Conservation (phyloP, 2,329 filamentous ascomycete species). For the Escovopsis weberi region DNA sequence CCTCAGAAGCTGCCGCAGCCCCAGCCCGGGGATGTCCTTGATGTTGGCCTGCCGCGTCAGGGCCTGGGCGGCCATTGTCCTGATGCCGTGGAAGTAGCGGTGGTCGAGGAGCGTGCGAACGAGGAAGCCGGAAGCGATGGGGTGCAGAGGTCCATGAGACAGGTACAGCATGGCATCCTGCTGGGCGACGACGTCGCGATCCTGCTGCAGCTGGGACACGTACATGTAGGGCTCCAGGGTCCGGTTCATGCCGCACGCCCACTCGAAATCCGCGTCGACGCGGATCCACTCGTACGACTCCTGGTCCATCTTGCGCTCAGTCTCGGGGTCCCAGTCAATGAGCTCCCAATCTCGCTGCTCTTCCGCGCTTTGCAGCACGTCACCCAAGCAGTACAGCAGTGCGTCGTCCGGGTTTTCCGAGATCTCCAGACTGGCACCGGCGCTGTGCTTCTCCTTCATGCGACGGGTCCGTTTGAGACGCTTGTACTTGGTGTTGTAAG, state of each 20-base stretch:
- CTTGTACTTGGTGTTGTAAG: slow-evolving; percentile 99
- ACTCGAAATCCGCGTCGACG: slow-evolving; percentile 96
- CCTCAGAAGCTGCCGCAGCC: slow-evolving; percentile 69
- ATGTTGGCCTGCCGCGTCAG: slow-evolving; percentile 61
- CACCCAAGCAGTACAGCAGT: slow-evolving; percentile 80
- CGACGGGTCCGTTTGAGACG: slow-evolving; percentile 77
- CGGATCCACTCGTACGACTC: slow-evolving; percentile 99
- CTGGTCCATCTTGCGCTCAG: slow-evolving; percentile 81
- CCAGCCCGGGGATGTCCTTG: slow-evolving; percentile 56
- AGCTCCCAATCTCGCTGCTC: slow-evolving; percentile 76
- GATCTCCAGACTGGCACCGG: slow-evolving; percentile 45
- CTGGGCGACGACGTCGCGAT: slow-evolving; percentile 87
- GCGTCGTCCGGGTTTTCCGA: slow-evolving; percentile 57
- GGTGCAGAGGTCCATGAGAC: slow-evolving; percentile 50
- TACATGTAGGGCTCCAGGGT: slow-evolving; percentile 96
- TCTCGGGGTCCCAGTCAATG: slow-evolving; percentile 77
- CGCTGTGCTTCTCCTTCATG: slow-evolving; percentile 56
- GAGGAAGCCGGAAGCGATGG: slow-evolving; percentile 77
- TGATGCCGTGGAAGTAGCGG: slow-evolving; percentile 87
- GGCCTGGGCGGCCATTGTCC: slow-evolving; percentile 67
- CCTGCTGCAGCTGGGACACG: slow-evolving; percentile 90
- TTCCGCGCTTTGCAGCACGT: slow-evolving; percentile 70
- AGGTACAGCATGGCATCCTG: slow-evolving; percentile 66
- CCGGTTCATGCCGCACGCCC: slow-evolving; percentile 72
- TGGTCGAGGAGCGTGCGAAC: slow-evolving; percentile 79